Conservation (phyloP, 805 yeast genomes). For the Dipodascopsis tothii region DNA sequence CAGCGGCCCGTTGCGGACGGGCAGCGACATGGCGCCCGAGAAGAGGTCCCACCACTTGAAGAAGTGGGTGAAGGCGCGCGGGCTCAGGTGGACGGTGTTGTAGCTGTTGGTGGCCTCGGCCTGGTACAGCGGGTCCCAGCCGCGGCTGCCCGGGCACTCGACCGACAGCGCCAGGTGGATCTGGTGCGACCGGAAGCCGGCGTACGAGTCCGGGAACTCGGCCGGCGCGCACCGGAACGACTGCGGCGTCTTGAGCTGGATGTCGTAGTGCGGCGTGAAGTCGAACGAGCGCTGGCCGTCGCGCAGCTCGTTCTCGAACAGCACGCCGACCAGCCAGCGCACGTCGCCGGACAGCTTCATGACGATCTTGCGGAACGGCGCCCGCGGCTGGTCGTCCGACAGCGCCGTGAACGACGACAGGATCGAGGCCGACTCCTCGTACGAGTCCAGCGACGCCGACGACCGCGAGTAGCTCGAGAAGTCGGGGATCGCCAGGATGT, state of each 20-base stretch:
- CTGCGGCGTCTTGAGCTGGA: slow-evolving; percentile 51
- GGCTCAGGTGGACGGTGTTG: slow-evolving; percentile 72
- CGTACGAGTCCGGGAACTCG: slow-evolving; percentile 66
- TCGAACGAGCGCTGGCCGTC: slow-evolving; percentile 40
- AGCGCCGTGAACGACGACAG: slow-evolving; percentile 16
- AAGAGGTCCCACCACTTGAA: slow-evolving; percentile 82
- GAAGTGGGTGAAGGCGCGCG: slow-evolving; percentile 59
- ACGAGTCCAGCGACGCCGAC: slow-evolving; percentile 14
- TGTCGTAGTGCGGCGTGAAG: slow-evolving; percentile 57
- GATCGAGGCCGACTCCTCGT: slow-evolving; percentile 8
- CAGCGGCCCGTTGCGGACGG: slow-evolving; percentile 66
- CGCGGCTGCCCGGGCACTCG: slow-evolving; percentile 34
- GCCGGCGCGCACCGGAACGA: slow-evolving; percentile 37
- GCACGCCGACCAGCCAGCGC: slow-evolving; percentile 67
- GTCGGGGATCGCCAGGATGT: slow-evolving; percentile 70
- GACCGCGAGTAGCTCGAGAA: slow-evolving; percentile 40
- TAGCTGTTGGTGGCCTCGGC: slow-evolving; percentile 29
- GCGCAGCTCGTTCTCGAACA: slow-evolving; percentile 57
- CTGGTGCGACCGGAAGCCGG: slow-evolving; percentile 72
- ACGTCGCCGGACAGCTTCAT: slow-evolving; percentile 63
- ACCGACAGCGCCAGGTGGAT: slow-evolving; percentile 63
- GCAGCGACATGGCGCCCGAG: slow-evolving; percentile 68
- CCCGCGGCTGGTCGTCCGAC: slow-evolving; percentile 21
- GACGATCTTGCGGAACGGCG: slow-evolving; percentile 39
- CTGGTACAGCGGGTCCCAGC: slow-evolving; percentile 21